Base-by-base conservation (phyloP, 2,329 filamentous ascomycete species). In the Raffaelea albimanens region DNA sequence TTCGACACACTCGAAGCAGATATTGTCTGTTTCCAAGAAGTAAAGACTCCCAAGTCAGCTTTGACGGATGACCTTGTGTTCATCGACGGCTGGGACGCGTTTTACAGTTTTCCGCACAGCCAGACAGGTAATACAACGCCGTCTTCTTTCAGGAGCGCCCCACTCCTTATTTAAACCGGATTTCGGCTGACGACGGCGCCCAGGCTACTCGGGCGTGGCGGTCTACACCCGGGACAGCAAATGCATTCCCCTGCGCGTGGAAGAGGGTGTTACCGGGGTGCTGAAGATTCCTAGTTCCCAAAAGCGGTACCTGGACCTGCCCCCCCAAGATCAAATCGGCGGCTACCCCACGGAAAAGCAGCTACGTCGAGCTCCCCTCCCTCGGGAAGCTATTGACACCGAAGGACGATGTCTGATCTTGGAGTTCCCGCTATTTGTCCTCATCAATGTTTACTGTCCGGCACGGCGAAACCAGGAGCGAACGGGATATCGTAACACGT, bases 51-150 rank as follows among this genome's bases (percentile, higher is more conserved):
- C 61, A 78, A 85, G 49, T 95, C 95, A 61, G 90, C 96, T 56
- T 71, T 98, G 2, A 76, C 74, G 38, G 93, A 97, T 72, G 93
- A 97, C 57, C 97, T 97, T 88, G 90, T 97, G 10, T 71, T 97
- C 31, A 81, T 97, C 0, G 82, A 87, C 0, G 93, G 93, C 13
- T 98, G 91, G 91, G 93, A 98, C 62, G 90, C 90, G 54, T 95
- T 84, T 66, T 96, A 96, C 67, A 96, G 89, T 61, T 71, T 98
- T 21, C 93, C 93, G 0, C 88, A 83, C 61, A 76, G 94, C 60
- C 97, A 97, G 64, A 97, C 96, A 72, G 91, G 88, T 84, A 67
- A 23, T 53, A 3, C 20, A 5, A 7, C 18, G 10, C 22, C 31
- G 11, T 43, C 10, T 21, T 21, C 22, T 13, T 23, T 41, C 19